phyloP scores from a whole-genome alignment of 2,329 filamentous ascomycete species.

The Phialophora expanda region DNA sequence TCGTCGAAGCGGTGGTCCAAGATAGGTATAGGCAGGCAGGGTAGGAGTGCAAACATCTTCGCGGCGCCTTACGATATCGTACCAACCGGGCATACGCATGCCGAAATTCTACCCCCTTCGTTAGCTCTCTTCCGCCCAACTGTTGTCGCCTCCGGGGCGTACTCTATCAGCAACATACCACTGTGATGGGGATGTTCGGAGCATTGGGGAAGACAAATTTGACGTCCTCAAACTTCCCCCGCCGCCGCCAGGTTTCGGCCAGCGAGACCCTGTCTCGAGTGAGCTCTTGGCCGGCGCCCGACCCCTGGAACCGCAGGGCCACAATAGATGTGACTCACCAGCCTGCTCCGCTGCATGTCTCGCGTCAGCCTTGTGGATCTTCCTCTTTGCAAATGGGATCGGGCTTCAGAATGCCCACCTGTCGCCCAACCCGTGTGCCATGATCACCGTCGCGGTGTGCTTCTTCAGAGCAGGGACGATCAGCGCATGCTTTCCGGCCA shows the following conservation, averaged over 20 bases:
- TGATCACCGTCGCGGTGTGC: conserved; percentile 94
- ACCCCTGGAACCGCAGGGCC: neutral
- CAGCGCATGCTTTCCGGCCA: conserved; percentile 51
- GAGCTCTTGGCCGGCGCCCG: neutral
- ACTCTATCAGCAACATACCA: conserved; percentile 56
- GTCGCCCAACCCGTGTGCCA: conserved; percentile 90
- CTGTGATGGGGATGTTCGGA: conserved; percentile 82
- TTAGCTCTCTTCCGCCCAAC: conserved; percentile 13
- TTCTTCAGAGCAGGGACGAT: conserved; percentile 78
- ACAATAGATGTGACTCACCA: conserved; percentile 45
- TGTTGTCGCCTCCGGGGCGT: neutral
- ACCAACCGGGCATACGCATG: conserved; percentile 45
- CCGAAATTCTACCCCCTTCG: conserved; percentile 35
- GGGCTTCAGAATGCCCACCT: conserved; percentile 59
- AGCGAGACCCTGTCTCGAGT: conserved; percentile 65
- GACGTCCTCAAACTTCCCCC: conserved; percentile 82
- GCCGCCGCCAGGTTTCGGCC: conserved; percentile 83
- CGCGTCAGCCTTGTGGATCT: conserved; percentile 27
- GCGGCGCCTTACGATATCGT: conserved; percentile 55
- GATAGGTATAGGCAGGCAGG: neutral
- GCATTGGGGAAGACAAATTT: conserved; percentile 95
- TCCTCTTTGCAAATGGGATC: neutral
- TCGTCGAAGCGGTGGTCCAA: conserved; percentile 1
- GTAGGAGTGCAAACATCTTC: conserved; percentile 43
- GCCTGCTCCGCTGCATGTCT: conserved; percentile 51